Evolutionary conservation across 441 rosid species (phyloP).

Genomic region (Mallotus repandus): DNA sequence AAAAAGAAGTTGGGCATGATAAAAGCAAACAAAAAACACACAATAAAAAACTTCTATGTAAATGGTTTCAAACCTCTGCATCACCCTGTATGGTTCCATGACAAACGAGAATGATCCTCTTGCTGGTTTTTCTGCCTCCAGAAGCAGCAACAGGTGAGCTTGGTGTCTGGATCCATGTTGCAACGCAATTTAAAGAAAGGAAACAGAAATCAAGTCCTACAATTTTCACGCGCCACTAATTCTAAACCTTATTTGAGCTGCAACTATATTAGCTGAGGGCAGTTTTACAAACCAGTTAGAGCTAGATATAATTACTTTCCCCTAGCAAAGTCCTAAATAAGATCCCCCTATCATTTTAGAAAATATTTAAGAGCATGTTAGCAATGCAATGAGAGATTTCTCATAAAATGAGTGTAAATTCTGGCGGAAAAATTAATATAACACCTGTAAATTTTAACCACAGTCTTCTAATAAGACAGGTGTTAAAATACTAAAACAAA

Average conservation of each 20-base stretch:
- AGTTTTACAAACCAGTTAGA: not conserved
- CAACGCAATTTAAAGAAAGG: slow-evolving; percentile 24
- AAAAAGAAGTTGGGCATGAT: not conserved
- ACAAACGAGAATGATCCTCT: slow-evolving; percentile 75
- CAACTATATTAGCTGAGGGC: not conserved
- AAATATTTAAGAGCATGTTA: too few species aligned
- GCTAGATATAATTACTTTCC: not conserved
- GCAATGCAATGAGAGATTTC: too few species aligned
- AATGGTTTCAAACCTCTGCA: slow-evolving; percentile 43
- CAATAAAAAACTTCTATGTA: not conserved
- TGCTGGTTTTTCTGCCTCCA: slow-evolving; percentile 66
- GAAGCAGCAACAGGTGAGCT: slow-evolving; percentile 68
- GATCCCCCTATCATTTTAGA: too few species aligned
- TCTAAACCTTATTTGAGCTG: too few species aligned
- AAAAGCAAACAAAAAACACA: not conserved
- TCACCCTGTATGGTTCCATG: slow-evolving; percentile 55
- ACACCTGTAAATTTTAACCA: too few species aligned
- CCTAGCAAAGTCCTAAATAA: not conserved
- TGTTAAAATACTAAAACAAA: not conserved
- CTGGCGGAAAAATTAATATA: too few species aligned
- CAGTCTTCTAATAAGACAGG: not conserved
- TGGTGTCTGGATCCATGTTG: slow-evolving; percentile 69
- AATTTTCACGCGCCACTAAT: not conserved
- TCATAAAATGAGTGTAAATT: too few species aligned
- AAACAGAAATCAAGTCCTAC: not conserved